phyloP scores from a whole-genome alignment of 768 basidiomycete genomes.

The Crepidotus variabilis region DNA sequence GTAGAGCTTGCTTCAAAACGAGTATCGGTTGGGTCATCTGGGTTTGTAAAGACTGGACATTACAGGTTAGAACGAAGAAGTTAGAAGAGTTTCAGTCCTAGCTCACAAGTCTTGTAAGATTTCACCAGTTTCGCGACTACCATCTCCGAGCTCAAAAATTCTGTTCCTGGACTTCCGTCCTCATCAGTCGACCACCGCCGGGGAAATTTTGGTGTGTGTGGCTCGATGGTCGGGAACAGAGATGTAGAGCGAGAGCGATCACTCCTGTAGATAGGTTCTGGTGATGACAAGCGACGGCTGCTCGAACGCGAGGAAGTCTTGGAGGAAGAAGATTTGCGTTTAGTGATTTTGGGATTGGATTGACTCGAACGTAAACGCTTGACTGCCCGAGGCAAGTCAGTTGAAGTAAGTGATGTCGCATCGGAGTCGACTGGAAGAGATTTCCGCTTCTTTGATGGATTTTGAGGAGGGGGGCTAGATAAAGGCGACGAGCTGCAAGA shows the following conservation, averaged over 20 bases:
- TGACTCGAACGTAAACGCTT: conserved; percentile 31
- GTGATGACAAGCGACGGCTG: conserved; percentile 43
- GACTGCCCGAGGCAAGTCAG: conserved; percentile 32
- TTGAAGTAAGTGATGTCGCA: conserved; percentile 6
- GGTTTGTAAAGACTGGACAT: conserved; percentile 65
- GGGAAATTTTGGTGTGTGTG: conserved; percentile 30
- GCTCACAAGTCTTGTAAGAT: conserved; percentile 68
- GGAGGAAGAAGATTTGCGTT: conserved; percentile 32
- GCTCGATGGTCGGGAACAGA: conserved; percentile 36
- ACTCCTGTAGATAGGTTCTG: conserved; percentile 52
- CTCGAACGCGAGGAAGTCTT: conserved; percentile 38
- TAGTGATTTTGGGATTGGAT: conserved; percentile 21
- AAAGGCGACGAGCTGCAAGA: conserved; percentile 15
- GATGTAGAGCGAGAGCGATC: conserved; percentile 69
- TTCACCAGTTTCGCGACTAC: conserved; percentile 63
- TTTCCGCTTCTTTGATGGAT: conserved; percentile 34
- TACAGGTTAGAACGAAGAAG: not conserved
- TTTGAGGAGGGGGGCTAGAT: conserved; percentile 18
- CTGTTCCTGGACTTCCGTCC: conserved; percentile 46
- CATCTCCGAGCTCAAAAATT: conserved; percentile 58
- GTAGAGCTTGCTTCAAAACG: conserved; percentile 62
- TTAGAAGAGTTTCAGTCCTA: not conserved
- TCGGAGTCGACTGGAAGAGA: conserved; percentile 16
- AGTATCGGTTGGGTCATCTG: conserved; percentile 54
- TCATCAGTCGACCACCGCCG: conserved; percentile 50